phyloP scores from a whole-genome alignment of 148 eudicot species.

The Amaranthus cruentus region DNA sequence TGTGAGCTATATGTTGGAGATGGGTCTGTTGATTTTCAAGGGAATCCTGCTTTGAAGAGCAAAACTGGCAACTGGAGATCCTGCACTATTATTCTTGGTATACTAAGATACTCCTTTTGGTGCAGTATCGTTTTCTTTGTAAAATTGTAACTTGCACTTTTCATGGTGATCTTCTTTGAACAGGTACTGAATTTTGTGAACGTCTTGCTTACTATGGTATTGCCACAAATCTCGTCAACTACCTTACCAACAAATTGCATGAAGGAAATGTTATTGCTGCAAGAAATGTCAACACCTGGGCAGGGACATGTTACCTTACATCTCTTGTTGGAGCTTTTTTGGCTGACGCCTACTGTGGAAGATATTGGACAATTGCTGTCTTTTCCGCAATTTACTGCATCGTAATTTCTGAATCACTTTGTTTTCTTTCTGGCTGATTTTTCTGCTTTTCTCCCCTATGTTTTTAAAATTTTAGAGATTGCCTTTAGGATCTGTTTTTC shows the following conservation, averaged over 20 bases:
- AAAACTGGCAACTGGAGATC: constrained; percentile 89
- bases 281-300: constrained; percentile 75
- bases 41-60: constrained; percentile 62
- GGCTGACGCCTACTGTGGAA: constrained; percentile 88
- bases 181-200: constrained; percentile 92
- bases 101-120: not conserved
- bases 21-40: constrained; percentile 71
- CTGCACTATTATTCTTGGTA: constrained; percentile 87
- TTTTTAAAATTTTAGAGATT: too few species aligned
- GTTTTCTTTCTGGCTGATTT: too few species aligned
- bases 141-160: not conserved
- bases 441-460: not conserved
- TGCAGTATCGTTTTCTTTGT: not conserved
- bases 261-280: constrained; percentile 85
- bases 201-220: constrained; percentile 82
- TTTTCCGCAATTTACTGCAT: constrained; percentile 71
- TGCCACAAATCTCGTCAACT: constrained; percentile 69
- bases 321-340: constrained; percentile 81
- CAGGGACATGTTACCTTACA: constrained; percentile 79
- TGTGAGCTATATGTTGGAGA: constrained; percentile 57
- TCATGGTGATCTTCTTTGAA: not conserved
- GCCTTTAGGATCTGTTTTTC: not conserved
- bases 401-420: constrained; percentile 31
- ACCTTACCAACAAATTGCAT: constrained; percentile 63
- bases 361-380: constrained; percentile 85